A percentile compares a stretch with the other conserved stretches of the same genome.
These are phyloP conservation scores for Aegilops speltoides DNA, from an alignment of 176 grass and related monocot species.

Conservation along the genomic window DNA sequence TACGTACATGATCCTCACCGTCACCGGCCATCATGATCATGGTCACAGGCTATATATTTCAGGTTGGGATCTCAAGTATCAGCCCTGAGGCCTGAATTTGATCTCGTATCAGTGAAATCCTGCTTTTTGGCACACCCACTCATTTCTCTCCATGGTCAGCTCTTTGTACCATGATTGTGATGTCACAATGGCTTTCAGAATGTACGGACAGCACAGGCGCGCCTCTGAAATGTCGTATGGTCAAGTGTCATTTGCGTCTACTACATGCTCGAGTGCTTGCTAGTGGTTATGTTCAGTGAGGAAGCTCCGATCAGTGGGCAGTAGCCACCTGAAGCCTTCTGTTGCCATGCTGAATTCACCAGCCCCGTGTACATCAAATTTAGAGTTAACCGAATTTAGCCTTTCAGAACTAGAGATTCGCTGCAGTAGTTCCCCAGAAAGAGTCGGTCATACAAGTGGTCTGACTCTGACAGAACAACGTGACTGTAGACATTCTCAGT, in stretches of 20 bases:
- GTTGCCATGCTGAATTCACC: background rate
- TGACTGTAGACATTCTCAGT: background rate
- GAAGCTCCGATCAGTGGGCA: background rate
- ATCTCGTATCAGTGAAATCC: background rate
- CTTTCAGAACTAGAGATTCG: background rate
- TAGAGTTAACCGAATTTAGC: background rate
- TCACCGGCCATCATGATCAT: background rate
- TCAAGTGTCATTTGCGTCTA: too few relatives aligned
- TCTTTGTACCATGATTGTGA: background rate
- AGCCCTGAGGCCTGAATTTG: background rate
- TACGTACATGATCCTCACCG: background rate
- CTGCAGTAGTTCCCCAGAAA: background rate
- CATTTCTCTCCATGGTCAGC: background rate
- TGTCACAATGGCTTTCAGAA: background rate
- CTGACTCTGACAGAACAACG: background rate
- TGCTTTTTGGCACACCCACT: background rate
- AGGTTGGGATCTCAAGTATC: background rate
- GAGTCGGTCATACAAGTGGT: background rate
- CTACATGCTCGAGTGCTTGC: too few relatives aligned
- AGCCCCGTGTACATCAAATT: background rate
- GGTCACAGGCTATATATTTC: background rate
- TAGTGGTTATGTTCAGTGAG: background rate
- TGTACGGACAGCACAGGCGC: background rate
- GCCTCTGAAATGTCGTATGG: background rate
- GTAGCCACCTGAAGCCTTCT: background rate